Evolutionary conservation across 169 alveolate genomes (phyloP).

Genomic region (Plasmodium adleri): DNA sequence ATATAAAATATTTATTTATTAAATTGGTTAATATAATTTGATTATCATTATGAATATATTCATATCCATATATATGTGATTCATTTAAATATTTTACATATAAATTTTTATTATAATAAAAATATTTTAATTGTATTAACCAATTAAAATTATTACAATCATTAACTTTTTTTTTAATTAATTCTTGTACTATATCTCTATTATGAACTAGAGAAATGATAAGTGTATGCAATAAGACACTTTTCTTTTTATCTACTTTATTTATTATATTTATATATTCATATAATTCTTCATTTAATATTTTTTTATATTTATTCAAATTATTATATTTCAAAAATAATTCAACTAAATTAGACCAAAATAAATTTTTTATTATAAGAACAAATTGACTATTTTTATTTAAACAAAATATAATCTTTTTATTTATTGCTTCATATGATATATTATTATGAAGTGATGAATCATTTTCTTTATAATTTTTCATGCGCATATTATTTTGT

Average conservation of each 20-base stretch:
- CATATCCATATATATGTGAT: constrained; percentile 96
- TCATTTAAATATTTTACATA: constrained; percentile 72
- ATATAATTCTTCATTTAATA: constrained; percentile 68
- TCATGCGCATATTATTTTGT: neutral
- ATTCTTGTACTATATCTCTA: constrained; percentile 67
- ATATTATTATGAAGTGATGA: neutral
- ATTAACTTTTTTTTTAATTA: constrained; percentile 60
- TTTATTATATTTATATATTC: constrained; percentile 64
- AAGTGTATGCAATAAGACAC: constrained; percentile 68
- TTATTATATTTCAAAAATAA: constrained; percentile 62
- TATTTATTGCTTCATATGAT: constrained; percentile 20
- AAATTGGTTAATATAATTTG: constrained; percentile 98
- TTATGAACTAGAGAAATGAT: constrained; percentile 71
- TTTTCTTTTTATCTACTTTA: constrained; percentile 66
- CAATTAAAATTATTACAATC: constrained; percentile 67
- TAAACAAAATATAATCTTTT: constrained; percentile 46
- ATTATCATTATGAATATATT: constrained; percentile 96
- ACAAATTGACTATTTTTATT: constrained; percentile 72
- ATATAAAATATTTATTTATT: constrained; percentile 97
- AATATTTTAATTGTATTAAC: constrained; percentile 72
- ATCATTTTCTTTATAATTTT: neutral
- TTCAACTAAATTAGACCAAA: constrained; percentile 69
- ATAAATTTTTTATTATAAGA: constrained; percentile 49
- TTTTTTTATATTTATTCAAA: constrained; percentile 43
- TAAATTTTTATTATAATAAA: constrained; percentile 60